Evolutionary conservation across 257 asterid species (phyloP).

Genomic region (Fraxinus americana): DNA sequence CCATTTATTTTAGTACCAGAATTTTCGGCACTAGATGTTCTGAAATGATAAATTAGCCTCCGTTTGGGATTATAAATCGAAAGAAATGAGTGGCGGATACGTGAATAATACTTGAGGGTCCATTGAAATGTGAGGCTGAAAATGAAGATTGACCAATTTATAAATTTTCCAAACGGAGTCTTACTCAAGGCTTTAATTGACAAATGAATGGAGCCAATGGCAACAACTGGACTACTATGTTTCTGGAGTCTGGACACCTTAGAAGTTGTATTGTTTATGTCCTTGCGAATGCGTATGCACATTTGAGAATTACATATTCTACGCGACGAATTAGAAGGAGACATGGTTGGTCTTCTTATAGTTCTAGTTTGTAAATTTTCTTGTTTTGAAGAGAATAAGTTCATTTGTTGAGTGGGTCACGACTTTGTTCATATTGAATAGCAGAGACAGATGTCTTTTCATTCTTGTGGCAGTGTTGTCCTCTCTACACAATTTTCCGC

Average conservation of each 20-base stretch:
- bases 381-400: background rate
- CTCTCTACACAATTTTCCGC: background rate
- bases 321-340: background rate
- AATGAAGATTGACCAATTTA: no score
- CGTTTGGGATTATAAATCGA: no score
- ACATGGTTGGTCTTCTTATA: background rate
- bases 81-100: no score
- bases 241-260: background rate
- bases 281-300: background rate
- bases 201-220: background rate
- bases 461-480: background rate
- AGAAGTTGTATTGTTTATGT: background rate
- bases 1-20: background rate
- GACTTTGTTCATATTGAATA: background rate
- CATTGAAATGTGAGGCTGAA: no score
- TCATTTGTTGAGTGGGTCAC: background rate
- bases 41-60: background rate
- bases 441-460: background rate
- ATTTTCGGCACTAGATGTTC: background rate
- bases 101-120: no score
- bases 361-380: background rate
- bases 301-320: background rate
- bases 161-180: no score
- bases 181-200: background rate
- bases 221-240: background rate